Conservation (phyloP, 129 eudicot genomes). For the Centaurea solstitialis region DNA sequence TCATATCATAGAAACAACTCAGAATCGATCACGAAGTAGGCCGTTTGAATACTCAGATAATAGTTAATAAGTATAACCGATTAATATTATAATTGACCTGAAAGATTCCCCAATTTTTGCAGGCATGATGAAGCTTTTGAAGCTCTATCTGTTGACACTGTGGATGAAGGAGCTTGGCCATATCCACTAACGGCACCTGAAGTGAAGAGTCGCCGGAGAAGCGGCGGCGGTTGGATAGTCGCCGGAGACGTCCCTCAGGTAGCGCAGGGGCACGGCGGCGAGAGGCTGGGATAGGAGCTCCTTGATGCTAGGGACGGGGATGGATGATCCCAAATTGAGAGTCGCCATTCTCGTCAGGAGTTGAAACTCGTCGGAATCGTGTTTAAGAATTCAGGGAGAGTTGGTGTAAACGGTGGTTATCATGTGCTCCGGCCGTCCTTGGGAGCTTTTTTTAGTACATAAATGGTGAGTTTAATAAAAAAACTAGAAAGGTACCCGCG, state of each 20-base stretch:
- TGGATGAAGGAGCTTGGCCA: constrained; percentile 27
- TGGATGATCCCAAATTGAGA: constrained; percentile 15
- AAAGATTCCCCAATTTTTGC: constrained; percentile 48
- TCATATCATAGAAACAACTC: too few species aligned
- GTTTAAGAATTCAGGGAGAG: not conserved
- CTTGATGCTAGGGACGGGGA: constrained; percentile 41
- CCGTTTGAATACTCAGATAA: too few species aligned
- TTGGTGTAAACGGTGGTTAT: not conserved
- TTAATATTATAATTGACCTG: constrained; percentile 21
- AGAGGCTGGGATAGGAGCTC: constrained; percentile 25
- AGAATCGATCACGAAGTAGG: too few species aligned
- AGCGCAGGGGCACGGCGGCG: constrained; percentile 21
- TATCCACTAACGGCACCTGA: constrained; percentile 31
- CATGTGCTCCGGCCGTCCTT: not conserved
- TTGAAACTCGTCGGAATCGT: not conserved
- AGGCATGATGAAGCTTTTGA: constrained; percentile 36
- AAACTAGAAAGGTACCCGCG: too few species aligned
- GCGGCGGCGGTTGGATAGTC: constrained; percentile 26
- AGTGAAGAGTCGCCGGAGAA: constrained; percentile 20
- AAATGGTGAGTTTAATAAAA: too few species aligned
- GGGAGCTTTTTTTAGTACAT: not conserved
- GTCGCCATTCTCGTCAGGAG: not conserved
- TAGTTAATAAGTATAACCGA: not conserved
- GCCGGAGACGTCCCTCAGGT: constrained; percentile 15
- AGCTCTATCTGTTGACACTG: constrained; percentile 24